These are phyloP conservation scores for Pythium angustatum DNA, from an alignment of 352 stramenopile genomes.

Conservation along the genomic window DNA sequence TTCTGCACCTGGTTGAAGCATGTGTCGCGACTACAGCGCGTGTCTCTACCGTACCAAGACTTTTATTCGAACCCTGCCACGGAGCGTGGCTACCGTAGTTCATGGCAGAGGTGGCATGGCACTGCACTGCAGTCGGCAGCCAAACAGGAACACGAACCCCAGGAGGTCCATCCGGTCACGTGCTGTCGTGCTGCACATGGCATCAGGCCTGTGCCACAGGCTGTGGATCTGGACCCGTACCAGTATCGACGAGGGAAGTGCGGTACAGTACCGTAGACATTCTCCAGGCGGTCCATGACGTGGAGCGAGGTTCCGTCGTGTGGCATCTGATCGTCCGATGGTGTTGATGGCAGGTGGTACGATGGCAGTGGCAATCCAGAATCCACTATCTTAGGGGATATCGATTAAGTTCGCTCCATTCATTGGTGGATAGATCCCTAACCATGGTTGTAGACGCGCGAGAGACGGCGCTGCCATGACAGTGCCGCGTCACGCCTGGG, in stretches of 20 bases:
- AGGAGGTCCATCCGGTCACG: too few species aligned
- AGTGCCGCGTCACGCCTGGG: slow-evolving; percentile 17
- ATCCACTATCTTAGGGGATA: slow-evolving; percentile 2
- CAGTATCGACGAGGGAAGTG: background rate
- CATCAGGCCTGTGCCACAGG: too few species aligned
- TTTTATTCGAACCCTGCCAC: too few species aligned
- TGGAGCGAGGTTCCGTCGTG: slow-evolving; percentile 5
- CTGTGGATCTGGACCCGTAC: background rate
- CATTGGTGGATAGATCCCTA: slow-evolving; percentile 16
- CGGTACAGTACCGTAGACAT: too few species aligned
- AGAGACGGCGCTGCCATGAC: slow-evolving; percentile 18
- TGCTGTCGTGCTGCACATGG: too few species aligned
- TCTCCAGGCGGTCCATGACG: background rate
- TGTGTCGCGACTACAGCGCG: background rate
- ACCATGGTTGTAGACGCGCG: background rate
- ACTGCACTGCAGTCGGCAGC: too few species aligned
- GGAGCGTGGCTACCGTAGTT: too few species aligned
- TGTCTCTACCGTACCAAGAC: too few species aligned
- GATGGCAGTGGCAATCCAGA: too few species aligned
- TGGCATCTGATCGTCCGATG: background rate
- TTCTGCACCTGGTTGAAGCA: too few species aligned
- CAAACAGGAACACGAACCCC: too few species aligned
- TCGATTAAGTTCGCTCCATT: background rate
- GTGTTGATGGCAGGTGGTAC: background rate
- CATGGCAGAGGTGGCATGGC: too few species aligned